Conservation (phyloP, 2,329 filamentous ascomycete species). For the Simplicillium sp. region DNA sequence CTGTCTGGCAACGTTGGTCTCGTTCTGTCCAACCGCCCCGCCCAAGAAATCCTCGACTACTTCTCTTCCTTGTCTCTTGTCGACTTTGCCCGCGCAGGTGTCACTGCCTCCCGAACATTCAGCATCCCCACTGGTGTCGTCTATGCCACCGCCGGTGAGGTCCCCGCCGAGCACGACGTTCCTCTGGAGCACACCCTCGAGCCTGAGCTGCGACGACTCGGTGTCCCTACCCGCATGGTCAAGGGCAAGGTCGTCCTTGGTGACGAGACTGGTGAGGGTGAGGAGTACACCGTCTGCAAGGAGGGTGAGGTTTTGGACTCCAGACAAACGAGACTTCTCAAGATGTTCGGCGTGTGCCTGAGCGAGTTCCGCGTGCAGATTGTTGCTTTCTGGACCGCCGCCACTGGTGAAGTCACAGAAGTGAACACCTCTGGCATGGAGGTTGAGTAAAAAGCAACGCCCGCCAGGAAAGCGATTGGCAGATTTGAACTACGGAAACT, state of each 20-base stretch:
- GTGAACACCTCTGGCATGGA: slow-evolving; percentile 29
- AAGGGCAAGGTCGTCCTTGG: slow-evolving; percentile 78
- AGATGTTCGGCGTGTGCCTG: slow-evolving; percentile 84
- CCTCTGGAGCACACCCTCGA: slow-evolving; percentile 82
- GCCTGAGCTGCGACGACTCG: slow-evolving; percentile 79
- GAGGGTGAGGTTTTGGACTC: slow-evolving; percentile 81
- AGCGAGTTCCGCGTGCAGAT: slow-evolving; percentile 82
- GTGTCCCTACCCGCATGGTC: slow-evolving; percentile 79
- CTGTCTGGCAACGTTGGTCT: slow-evolving; percentile 79
- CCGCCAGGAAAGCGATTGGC: neutral
- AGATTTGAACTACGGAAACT: slow-evolving; percentile 2
- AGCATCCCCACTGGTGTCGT: slow-evolving; percentile 76
- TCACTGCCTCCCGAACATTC: slow-evolving; percentile 63
- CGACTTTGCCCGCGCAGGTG: slow-evolving; percentile 88
- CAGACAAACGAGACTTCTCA: slow-evolving; percentile 84
- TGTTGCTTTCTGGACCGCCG: slow-evolving; percentile 60
- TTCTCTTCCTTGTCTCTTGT: slow-evolving; percentile 64
- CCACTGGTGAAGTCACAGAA: slow-evolving; percentile 50
- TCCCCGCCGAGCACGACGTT: slow-evolving; percentile 72
- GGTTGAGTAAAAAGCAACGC: slow-evolving; percentile 10
- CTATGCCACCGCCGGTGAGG: slow-evolving; percentile 70
- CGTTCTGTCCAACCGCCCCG: slow-evolving; percentile 75
- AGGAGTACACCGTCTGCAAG: slow-evolving; percentile 69
- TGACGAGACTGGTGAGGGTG: slow-evolving; percentile 40
- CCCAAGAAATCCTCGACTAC: slow-evolving; percentile 58